These are phyloP conservation scores for Lycium barbarum DNA, from an alignment of 257 asterid species.

Conservation along the genomic window DNA sequence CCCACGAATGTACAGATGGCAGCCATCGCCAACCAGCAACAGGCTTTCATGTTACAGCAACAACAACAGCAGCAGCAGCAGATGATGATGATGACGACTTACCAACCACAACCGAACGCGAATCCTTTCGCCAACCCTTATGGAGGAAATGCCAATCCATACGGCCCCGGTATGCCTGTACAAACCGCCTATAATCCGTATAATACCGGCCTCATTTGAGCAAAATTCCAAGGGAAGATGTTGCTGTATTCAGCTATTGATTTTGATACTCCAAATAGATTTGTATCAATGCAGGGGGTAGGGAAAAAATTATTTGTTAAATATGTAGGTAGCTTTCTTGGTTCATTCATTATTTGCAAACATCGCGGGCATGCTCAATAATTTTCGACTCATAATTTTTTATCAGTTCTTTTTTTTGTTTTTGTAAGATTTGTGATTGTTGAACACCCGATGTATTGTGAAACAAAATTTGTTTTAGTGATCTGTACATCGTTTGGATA, in stretches of 20 bases:
- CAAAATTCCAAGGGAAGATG: conserved; percentile 1
- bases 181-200: conserved; percentile 46
- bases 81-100: conserved; percentile 48
- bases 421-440: conserved; percentile 35
- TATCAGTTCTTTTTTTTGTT: conserved; percentile 12
- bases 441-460: conserved; percentile 31
- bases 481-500: conserved; percentile 22
- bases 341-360: conserved; percentile 44
- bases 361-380: conserved; percentile 25
- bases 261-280: conserved; percentile 36
- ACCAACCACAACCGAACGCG: conserved; percentile 35
- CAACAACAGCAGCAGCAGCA: conserved; percentile 54
- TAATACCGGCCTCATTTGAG: conserved; percentile 47
- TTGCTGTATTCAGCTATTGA: conserved; percentile 30
- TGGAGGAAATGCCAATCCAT: conserved; percentile 45
- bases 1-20: conserved; percentile 80
- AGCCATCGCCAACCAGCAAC: conserved; percentile 72
- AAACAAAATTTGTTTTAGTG: conserved; percentile 20
- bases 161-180: conserved; percentile 43
- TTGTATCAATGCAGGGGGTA: conserved; percentile 43
- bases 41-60: conserved; percentile 54
- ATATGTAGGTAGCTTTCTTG: conserved; percentile 43
- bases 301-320: conserved; percentile 44
- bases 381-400: conserved; percentile 27
- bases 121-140: conserved; percentile 50